These are phyloP conservation scores for Cytospora paraplurivora DNA, from an alignment of 2,329 filamentous ascomycete species.

Conservation along the genomic window DNA sequence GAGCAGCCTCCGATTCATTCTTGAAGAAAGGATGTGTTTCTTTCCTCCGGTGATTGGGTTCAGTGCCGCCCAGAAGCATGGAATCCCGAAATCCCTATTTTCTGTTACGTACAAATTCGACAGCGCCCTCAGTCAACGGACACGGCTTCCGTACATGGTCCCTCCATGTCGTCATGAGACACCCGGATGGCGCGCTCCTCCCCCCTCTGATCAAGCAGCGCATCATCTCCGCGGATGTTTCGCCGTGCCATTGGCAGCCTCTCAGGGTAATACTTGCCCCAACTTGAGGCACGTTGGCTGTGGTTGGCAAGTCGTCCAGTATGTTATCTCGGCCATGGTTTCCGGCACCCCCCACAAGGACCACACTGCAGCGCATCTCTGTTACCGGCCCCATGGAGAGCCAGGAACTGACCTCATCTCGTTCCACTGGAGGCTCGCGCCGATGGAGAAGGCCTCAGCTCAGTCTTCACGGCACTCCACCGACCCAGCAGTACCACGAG, in stretches of 20 bases:
- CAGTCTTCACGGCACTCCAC: too few relatives aligned
- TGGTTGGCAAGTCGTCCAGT: too few relatives aligned
- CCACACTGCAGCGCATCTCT: not conserved
- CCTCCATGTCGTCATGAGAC: slow-evolving; percentile 25
- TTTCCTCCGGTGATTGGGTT: not conserved
- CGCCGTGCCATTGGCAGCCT: not conserved
- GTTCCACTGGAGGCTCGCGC: too few relatives aligned
- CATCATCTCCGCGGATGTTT: slow-evolving; percentile 25
- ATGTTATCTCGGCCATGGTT: too few relatives aligned
- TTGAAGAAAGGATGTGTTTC: not conserved
- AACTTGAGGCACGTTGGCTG: too few relatives aligned
- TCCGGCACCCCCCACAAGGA: slow-evolving; percentile 7
- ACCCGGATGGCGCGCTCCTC: slow-evolving; percentile 3
- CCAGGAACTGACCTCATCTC: not conserved
- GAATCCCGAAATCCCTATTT: slow-evolving; percentile 8
- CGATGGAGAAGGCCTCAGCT: too few relatives aligned
- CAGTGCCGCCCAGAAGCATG: slow-evolving; percentile 2
- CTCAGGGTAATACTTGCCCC: not conserved
- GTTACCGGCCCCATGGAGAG: slow-evolving; percentile 3
- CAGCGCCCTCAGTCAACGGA: slow-evolving; percentile 7
- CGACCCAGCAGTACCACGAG: not conserved
- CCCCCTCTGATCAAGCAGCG: not conserved
- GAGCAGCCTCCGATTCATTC: not conserved
- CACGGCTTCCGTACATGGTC: slow-evolving; percentile 3
- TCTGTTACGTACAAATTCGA: slow-evolving; percentile 27